Evolutionary conservation across 2,329 filamentous ascomycete genomes (phyloP), one percentile per base, ranked within the genome.

Genomic region (Xylaria sp.): DNA sequence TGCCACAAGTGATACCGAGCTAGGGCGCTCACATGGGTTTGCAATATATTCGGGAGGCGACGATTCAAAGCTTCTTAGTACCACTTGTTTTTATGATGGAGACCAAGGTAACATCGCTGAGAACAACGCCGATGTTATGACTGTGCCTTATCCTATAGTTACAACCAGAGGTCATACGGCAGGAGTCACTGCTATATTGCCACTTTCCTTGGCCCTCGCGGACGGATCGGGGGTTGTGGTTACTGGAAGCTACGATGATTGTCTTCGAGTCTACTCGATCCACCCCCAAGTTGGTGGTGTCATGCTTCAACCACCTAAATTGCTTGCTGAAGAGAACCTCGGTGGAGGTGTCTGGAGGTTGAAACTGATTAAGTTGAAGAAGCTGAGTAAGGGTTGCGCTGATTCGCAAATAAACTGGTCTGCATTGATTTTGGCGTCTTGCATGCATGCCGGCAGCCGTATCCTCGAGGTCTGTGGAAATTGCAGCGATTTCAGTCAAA

Each of bases 191-290:
- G 89, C 93, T 1, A 96, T 98, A 61, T 79, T 97, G 2, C 92
- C 94, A 0, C 80, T 97, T 2, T 75, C 84, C 0, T 22, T 81
- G 2, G 73, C 77, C 1, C 71, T 76, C 0, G 71, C 76, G 9
- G 81, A 85, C 9, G 81, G 81, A 2, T 82, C 83, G 1, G 82
- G 84, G 3, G 75, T 96, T 4, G 78, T 97, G 2, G 74, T 97
- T 2, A 97, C 94, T 0, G 96, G 96, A 3, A 96, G 93, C 75
- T 99, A 98, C 75, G 96, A 98, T 73, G 94, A 98, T 73, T 83
- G 85, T 67, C 82, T 98, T 20, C 87, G 95, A 13, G 82, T 97
- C 1, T 85, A 92, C 55, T 77, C 84, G 0, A 80, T 88, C 11
- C 77, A 80, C 29, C 79, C 83, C 11, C 77, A 80, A 2, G 73